Percentiles rank a stretch among this genome's conserved stretches.
Evolutionary conservation across 2,329 filamentous ascomycete genomes (phyloP).

Genomic region (Fusarium nodosum): DNA sequence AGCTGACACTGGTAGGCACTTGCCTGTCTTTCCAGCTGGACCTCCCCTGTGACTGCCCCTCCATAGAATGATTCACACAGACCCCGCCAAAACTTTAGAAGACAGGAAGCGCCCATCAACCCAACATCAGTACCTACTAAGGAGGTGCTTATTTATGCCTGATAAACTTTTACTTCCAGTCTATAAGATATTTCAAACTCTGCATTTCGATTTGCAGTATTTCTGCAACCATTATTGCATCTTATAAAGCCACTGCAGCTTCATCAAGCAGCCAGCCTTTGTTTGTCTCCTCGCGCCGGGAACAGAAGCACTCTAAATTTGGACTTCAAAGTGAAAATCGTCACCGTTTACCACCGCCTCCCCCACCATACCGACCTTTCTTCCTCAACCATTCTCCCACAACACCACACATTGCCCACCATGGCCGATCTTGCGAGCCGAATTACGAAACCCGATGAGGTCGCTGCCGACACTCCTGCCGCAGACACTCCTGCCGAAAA

Average conservation of each 20-base stretch:
- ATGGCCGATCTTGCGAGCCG: conserved; percentile 67
- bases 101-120: conserved; percentile 24
- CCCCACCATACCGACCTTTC: conserved; percentile 32
- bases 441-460: conserved; percentile 62
- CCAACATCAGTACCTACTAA: neutral
- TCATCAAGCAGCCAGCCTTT: neutral
- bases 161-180: conserved; percentile 17
- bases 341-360: conserved; percentile 33
- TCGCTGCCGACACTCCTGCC: conserved; percentile 39
- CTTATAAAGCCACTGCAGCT: conserved; percentile 8
- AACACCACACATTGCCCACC: conserved; percentile 23
- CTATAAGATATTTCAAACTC: neutral
- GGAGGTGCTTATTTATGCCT: conserved; percentile 30
- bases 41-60: conserved; percentile 49
- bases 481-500: conserved; percentile 38
- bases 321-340: conserved; percentile 33
- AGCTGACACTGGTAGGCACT: conserved; percentile 11
- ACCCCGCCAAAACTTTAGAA: conserved; percentile 53
- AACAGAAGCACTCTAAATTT: conserved; percentile 24
- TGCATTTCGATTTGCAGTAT: neutral
- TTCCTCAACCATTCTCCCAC: conserved; percentile 19
- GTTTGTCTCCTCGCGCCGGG: conserved; percentile 24
- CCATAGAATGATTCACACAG: conserved; percentile 47
- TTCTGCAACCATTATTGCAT: neutral
- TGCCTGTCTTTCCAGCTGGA: neutral